Evolutionary conservation across 2,329 filamentous ascomycete genomes (phyloP).

Genomic region (Thielaviopsis populi): DNA sequence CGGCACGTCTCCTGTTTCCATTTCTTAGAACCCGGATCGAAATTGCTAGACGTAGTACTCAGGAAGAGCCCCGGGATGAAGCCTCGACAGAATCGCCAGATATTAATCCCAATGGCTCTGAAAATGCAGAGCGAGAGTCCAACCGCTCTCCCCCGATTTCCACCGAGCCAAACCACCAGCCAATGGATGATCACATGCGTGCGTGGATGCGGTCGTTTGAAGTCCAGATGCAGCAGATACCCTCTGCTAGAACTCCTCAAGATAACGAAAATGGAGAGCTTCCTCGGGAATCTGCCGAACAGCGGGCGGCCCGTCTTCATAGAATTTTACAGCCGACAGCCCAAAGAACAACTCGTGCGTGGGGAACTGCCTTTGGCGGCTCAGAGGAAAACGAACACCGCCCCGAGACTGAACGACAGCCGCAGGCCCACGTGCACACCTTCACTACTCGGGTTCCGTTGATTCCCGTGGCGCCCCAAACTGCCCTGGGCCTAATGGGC

Average conservation of each 20-base stretch:
- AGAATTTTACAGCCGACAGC: background rate
- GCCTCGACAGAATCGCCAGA: background rate
- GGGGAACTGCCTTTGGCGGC: background rate
- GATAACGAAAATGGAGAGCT: background rate
- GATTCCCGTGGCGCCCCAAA: background rate
- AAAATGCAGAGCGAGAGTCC: background rate
- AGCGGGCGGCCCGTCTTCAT: background rate
- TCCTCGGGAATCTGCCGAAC: background rate
- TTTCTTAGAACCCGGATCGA: background rate
- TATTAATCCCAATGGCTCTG: background rate
- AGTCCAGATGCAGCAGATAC: background rate
- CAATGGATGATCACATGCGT: background rate
- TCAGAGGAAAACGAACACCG: background rate
- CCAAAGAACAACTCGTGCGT: background rate
- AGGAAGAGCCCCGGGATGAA: background rate
- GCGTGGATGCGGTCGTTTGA: background rate
- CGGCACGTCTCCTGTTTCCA: background rate
- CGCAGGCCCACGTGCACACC: background rate
- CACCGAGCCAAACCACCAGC: background rate
- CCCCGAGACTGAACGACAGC: background rate
- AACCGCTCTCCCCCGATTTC: background rate
- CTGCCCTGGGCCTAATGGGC: background rate
- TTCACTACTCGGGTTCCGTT: background rate
- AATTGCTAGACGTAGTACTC: background rate
- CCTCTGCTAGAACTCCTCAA: background rate